phyloP scores from a whole-genome alignment of 805 yeast genomes.

The Saccharomycopsis oosterbeekiorum region DNA sequence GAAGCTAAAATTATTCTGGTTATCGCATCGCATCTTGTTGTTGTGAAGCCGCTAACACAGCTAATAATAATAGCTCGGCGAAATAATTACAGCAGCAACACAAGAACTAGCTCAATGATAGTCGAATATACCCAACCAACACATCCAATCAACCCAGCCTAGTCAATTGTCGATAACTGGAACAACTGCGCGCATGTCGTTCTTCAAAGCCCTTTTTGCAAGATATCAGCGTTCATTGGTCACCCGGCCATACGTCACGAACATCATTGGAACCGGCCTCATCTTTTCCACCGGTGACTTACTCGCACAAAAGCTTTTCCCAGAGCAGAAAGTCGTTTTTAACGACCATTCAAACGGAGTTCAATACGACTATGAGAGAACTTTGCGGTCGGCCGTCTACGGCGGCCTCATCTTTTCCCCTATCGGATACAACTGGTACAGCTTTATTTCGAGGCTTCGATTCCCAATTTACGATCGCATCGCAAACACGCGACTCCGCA shows the following conservation, averaged over 20 bases:
- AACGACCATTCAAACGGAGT: constrained; percentile 3
- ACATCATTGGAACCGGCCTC: constrained; percentile 45
- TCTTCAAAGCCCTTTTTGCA: constrained; percentile 5
- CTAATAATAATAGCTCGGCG: background rate
- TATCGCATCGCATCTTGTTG: background rate
- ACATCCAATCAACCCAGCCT: background rate
- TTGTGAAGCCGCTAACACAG: background rate
- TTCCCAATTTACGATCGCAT: constrained; percentile 2
- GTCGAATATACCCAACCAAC: background rate
- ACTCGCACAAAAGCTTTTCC: constrained; percentile 53
- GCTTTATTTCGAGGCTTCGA: constrained; percentile 27
- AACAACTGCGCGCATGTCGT: background rate
- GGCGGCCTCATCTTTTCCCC: constrained; percentile 74
- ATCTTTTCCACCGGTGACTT: constrained; percentile 70
- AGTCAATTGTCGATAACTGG: too few relatives aligned
- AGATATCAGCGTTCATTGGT: constrained; percentile 22
- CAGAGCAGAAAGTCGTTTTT: constrained; percentile 21
- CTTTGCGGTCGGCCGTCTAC: constrained; percentile 54
- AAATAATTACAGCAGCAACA: background rate
- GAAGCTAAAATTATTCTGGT: background rate
- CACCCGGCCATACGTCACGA: constrained; percentile 42
- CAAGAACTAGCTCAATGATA: background rate
- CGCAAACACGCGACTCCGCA: background rate
- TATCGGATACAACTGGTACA: constrained; percentile 65
- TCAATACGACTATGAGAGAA: constrained; percentile 42